phyloP scores from a whole-genome alignment of 2,329 filamentous ascomycete species.

The Fusarium goolgardi region DNA sequence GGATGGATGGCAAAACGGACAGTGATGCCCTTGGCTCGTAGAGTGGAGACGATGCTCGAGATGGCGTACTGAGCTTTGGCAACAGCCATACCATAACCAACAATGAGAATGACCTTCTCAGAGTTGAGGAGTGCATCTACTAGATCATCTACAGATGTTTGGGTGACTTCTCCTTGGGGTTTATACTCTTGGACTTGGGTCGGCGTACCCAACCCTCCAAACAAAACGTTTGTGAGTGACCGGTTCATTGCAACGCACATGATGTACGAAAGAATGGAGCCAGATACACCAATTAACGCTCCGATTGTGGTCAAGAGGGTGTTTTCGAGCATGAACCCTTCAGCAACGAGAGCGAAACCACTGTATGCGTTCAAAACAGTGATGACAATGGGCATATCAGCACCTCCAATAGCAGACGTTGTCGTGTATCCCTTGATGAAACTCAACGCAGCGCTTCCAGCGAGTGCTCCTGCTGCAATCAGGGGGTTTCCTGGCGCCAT shows the following conservation, averaged over 20 bases:
- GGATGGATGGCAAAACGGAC: slow-evolving; percentile 93
- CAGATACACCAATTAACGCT: slow-evolving; percentile 87
- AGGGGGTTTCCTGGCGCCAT: slow-evolving; percentile 83
- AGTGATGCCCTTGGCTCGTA: slow-evolving; percentile 80
- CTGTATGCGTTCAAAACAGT: slow-evolving; percentile 92
- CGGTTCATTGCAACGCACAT: slow-evolving; percentile 93
- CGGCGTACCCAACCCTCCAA: slow-evolving; percentile 80
- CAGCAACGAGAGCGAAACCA: slow-evolving; percentile 88
- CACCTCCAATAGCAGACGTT: slow-evolving; percentile 89
- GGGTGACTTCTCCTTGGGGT: slow-evolving; percentile 82
- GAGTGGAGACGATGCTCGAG: slow-evolving; percentile 79
- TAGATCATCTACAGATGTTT: slow-evolving; percentile 83
- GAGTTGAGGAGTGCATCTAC: slow-evolving; percentile 80
- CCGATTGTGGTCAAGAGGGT: slow-evolving; percentile 86
- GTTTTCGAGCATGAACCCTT: slow-evolving; percentile 93
- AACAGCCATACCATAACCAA: slow-evolving; percentile 94
- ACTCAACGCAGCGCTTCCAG: slow-evolving; percentile 79
- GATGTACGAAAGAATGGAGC: slow-evolving; percentile 89
- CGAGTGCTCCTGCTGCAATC: slow-evolving; percentile 81
- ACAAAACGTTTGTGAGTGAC: slow-evolving; percentile 87
- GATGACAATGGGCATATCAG: slow-evolving; percentile 93
- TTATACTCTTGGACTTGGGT: slow-evolving; percentile 72
- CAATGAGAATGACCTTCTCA: slow-evolving; percentile 88
- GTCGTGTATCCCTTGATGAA: slow-evolving; percentile 91
- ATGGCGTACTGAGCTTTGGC: slow-evolving; percentile 94